These are phyloP conservation scores for Oryza meridionalis DNA, from an alignment of 176 grass and related monocot genomes.

Conservation along the genomic window DNA sequence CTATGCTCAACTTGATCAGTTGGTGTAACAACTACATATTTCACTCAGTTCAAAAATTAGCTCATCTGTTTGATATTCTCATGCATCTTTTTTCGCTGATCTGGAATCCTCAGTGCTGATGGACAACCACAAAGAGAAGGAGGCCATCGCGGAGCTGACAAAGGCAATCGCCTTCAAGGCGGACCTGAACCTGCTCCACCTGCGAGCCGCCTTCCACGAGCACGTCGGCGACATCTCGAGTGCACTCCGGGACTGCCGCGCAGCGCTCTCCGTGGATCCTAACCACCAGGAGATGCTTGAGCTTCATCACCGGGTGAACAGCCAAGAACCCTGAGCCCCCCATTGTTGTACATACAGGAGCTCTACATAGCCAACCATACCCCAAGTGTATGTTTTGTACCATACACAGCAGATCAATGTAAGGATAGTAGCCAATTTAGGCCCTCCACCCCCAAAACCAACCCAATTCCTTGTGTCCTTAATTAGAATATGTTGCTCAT, in stretches of 20 bases:
- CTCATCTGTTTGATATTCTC: constrained; percentile 36
- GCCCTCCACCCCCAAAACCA: constrained; percentile 11
- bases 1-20: constrained; percentile 42
- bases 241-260: constrained; percentile 83
- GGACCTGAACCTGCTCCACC: constrained; percentile 90
- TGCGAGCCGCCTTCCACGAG: constrained; percentile 94
- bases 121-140: constrained; percentile 99
- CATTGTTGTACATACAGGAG: constrained; percentile 53
- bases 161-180: constrained; percentile 92
- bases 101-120: constrained; percentile 75
- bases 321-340: constrained; percentile 82
- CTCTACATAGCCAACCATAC: constrained; percentile 42
- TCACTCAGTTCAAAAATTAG: constrained; percentile 29
- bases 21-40: constrained; percentile 49
- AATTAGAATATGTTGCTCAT: constrained; percentile 46
- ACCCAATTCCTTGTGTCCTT: constrained; percentile 33
- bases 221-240: constrained; percentile 73
- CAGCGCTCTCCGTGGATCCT: constrained; percentile 90
- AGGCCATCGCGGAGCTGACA: constrained; percentile 86
- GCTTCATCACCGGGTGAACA: constrained; percentile 95
- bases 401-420: constrained; percentile 58
- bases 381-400: constrained; percentile 65
- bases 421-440: constrained; percentile 48
- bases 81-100: constrained; percentile 17
- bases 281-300: constrained; percentile 99